Base-by-base conservation (phyloP, 257 asterid species). In the Ballota nigra region DNA sequence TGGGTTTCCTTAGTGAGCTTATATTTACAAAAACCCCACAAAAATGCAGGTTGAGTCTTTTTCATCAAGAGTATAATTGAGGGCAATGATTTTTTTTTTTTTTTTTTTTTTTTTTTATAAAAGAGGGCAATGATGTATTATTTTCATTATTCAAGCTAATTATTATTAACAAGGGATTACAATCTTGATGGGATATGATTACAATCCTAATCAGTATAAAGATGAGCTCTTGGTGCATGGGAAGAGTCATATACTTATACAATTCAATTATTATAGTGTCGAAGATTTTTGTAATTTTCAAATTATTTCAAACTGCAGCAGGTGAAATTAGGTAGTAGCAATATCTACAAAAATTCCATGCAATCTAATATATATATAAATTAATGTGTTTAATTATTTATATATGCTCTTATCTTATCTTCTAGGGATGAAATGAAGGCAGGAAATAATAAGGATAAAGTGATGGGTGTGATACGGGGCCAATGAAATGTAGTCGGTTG, bases 341-440 rank as follows among this genome's bases (percentile, higher is more conserved):
- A 45, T 69, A 70, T n/a, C 63, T 58, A 70, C 11, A 70, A 49
- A 55, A 58, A 45, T 3, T 33, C 22, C 53, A 62, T 61, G 68
- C 6, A 64, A 62, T 40, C 36, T 72, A 33, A 47, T 22, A 26
- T 13, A 36, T 56, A 36, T 62, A 10, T 52, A 56, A 20, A 8
- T 55, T 6, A n/a, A 40, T 41, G 4, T 38, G 19, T 68, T 8
- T 12, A 63, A 26, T 31, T 31, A 24, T 43, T 29, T 70, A 53
- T 3, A 2, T 36, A 63, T 51, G 12, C 52, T 77, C 63, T 66
- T 67, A 76, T 73, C 81, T 80, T 76, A 73, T 84, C 81, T 74
- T 78, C 49, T 53, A 61, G 79, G 75, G 70, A 63, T 64, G 78
- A 67, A 77, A 57, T 68, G 79, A 66, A 58, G 70, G 80, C 61